Conservation (phyloP, 2,329 filamentous ascomycete genomes). For the Dothiorella sarmentorum region DNA sequence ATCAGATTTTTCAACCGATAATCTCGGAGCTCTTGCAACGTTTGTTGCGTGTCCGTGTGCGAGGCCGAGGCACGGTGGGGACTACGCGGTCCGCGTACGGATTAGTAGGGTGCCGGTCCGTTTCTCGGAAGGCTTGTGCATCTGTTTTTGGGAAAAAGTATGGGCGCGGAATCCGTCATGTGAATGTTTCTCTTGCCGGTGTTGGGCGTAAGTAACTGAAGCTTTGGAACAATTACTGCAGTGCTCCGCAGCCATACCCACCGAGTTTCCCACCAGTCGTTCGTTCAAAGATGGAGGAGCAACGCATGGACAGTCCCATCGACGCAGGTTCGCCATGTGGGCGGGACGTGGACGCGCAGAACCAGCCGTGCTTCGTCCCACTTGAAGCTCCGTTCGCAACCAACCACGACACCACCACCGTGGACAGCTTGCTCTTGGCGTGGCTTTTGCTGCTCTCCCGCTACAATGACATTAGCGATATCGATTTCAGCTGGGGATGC, state of each 20-base stretch:
- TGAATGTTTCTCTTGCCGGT: background rate
- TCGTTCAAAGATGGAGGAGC: background rate
- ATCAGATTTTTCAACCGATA: background rate
- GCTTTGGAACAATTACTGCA: too few species aligned
- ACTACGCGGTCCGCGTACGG: background rate
- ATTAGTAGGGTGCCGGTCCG: background rate
- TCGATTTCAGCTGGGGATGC: conserved; percentile 4
- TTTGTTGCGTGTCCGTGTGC: background rate
- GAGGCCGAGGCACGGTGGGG: background rate
- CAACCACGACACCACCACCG: background rate
- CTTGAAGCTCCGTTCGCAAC: background rate
- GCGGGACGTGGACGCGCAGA: background rate
- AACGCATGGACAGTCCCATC: background rate
- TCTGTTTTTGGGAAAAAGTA: background rate
- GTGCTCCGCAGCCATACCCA: background rate
- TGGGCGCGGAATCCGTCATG: background rate
- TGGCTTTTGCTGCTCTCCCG: conserved; percentile 8
- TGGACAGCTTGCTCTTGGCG: conserved; percentile 1
- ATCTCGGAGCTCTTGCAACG: too few species aligned
- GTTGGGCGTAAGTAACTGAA: too few species aligned
- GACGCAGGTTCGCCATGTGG: background rate
- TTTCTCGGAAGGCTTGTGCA: background rate
- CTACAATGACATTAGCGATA: background rate
- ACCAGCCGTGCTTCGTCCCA: background rate
- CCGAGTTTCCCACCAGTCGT: background rate